Evolutionary conservation across 2,329 filamentous ascomycete genomes (phyloP), one percentile per base, ranked within the genome.

Genomic region (Neofusicoccum ribis): DNA sequence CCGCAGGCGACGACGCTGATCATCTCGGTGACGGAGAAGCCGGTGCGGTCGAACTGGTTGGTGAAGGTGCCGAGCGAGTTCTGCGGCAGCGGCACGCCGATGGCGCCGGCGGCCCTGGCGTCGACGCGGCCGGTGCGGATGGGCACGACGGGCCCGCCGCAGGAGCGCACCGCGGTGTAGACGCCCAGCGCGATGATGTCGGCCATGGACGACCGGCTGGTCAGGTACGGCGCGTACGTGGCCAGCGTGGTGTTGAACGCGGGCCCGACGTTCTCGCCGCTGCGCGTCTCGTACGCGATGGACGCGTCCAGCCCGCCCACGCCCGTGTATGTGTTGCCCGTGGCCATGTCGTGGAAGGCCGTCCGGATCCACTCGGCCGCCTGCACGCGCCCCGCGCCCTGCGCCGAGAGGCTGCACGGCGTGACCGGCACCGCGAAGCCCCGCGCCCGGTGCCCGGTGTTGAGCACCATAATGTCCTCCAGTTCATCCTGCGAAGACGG

Each of bases 401-500:
- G 81, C 20, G 82, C 80, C 49, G 79, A 79, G n/a, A 8, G 5
- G 31, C 41, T n/a, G 75, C 86, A 89, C 5, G 86, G 86, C 39
- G 80, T 85, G 64, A 89, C 83, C 14, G 81, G 81, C 60, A 82
- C 81, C 51, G 85, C 82, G 72, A 89, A 88, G 46, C 83, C 81
- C 67, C 85, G 81, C 37, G 82, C 80, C 51, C 81, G 78, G 70
- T 86, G 85, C 3, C 85, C 85, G 39, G 80, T 77, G 61, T 84
- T 83, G 69, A 88, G 84, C 70, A 83, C 87, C 79, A 89, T 85
- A 68, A 88, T 84, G 73, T 88, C 86, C 74, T 89, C 87, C 66
- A 89, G 76, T 70, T 89, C 87, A 17, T 81, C 81, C 17, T 36
- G 49, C 12, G 80, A 70, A 2, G 85, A 82, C 2, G 87, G 87